phyloP scores from a whole-genome alignment of 1,284 basidiomycete species.

The Puccinia horiana region DNA sequence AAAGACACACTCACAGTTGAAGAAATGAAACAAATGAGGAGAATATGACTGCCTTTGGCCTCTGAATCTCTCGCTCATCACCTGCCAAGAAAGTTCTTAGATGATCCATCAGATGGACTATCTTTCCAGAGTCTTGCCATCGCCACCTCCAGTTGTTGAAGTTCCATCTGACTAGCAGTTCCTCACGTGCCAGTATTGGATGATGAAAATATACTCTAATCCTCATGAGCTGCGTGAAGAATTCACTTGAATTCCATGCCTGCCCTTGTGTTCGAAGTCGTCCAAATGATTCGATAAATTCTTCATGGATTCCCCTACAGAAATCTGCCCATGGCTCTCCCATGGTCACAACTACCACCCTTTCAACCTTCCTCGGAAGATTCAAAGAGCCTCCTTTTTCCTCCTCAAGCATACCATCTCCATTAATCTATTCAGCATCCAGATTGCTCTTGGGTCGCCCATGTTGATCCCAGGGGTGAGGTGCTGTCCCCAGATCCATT shows the following conservation, averaged over 20 bases:
- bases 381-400: conserved; percentile 11
- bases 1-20: conserved; percentile 2
- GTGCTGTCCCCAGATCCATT: not conserved
- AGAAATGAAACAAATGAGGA: not conserved
- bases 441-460: not conserved
- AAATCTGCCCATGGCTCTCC: not conserved
- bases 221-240: not conserved
- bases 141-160: not conserved
- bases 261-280: not conserved
- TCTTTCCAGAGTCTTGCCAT: conserved; percentile 11
- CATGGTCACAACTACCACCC: not conserved
- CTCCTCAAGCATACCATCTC: conserved; percentile 16
- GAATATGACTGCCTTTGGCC: conserved; percentile 12
- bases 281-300: not conserved
- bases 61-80: not conserved
- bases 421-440: not conserved
- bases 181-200: not conserved
- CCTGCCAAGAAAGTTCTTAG: not conserved
- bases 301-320: not conserved
- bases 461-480: not conserved
- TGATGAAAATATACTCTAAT: conserved; percentile 15
- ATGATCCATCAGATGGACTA: not conserved
- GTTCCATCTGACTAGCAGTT: not conserved
- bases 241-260: not conserved
- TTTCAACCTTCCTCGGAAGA: conserved; percentile 10